Percentiles rank a stretch among this genome's conserved stretches.
phyloP scores from a whole-genome alignment of 192 early-diverging fungal species.

The Ambispora gerdemannii region DNA sequence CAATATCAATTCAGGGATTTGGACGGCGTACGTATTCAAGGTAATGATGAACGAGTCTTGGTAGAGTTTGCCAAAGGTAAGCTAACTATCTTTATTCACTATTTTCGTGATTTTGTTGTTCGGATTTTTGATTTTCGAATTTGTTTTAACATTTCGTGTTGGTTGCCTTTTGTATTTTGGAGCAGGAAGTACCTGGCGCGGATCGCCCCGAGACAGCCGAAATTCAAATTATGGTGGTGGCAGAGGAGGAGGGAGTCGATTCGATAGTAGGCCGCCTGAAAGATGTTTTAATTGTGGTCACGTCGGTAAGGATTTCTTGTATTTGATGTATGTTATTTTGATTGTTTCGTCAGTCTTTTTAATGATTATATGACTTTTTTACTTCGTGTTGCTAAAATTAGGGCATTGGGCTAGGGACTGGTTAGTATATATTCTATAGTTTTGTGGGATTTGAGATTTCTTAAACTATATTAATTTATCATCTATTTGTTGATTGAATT shows the following conservation, averaged over 20 bases:
- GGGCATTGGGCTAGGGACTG: constrained; percentile 23
- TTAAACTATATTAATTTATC: too few relatives aligned
- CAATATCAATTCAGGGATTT: constrained; percentile 23
- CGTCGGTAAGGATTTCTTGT: neutral
- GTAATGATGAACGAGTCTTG: constrained; percentile 21
- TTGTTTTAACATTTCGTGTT: neutral
- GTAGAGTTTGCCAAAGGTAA: constrained; percentile 19
- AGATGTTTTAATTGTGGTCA: constrained; percentile 25
- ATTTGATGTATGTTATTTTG: too few relatives aligned
- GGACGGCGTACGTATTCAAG: constrained; percentile 13
- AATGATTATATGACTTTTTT: neutral
- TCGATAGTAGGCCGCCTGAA: neutral
- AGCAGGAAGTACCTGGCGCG: constrained; percentile 19
- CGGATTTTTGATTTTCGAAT: neutral
- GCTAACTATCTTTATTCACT: neutral
- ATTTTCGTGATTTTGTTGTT: neutral
- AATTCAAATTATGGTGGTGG: neutral
- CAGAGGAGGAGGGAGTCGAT: neutral
- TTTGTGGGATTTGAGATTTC: too few relatives aligned
- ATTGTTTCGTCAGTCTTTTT: too few relatives aligned
- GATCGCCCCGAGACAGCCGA: neutral
- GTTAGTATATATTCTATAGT: neutral
- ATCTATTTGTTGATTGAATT: too few relatives aligned
- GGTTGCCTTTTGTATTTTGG: neutral
- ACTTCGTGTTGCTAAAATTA: neutral